These are phyloP conservation scores for Pythium folliculosum DNA, from an alignment of 352 stramenopile genomes.

Conservation along the genomic window DNA sequence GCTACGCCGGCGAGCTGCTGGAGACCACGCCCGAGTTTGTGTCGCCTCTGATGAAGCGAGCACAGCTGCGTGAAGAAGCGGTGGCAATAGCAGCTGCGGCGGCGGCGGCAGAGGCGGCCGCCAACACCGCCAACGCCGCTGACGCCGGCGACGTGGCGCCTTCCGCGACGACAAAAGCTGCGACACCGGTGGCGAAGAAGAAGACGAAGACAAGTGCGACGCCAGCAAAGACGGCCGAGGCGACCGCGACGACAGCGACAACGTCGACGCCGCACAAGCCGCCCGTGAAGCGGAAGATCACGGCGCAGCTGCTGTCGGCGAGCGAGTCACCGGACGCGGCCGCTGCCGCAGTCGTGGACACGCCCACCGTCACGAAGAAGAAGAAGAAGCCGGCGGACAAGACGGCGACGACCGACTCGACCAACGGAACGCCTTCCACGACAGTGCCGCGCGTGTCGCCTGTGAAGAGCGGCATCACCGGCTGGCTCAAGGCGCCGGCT, in stretches of 20 bases:
- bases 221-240: neutral
- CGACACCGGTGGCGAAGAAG: constrained; percentile 10
- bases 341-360: neutral
- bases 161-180: neutral
- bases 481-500: constrained; percentile 26
- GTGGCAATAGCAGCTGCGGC: neutral
- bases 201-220: constrained; percentile 8
- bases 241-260: neutral
- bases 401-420: neutral
- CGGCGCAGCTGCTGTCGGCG: constrained; percentile 14
- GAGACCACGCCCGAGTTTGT: constrained; percentile 16
- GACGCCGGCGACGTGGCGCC: neutral
- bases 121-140: neutral
- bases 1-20: constrained; percentile 22
- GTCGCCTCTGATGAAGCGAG: constrained; percentile 29
- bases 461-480: constrained; percentile 23
- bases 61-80: constrained; percentile 20
- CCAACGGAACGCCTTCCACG: neutral
- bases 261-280: constrained; percentile 17
- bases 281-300: constrained; percentile 29
- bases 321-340: neutral
- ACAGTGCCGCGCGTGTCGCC: constrained; percentile 4
- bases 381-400: constrained; percentile 14
- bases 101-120: neutral
- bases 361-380: neutral